Evolutionary conservation across 805 yeast species (phyloP).

Genomic region (Sugiyamaella floridensis): DNA sequence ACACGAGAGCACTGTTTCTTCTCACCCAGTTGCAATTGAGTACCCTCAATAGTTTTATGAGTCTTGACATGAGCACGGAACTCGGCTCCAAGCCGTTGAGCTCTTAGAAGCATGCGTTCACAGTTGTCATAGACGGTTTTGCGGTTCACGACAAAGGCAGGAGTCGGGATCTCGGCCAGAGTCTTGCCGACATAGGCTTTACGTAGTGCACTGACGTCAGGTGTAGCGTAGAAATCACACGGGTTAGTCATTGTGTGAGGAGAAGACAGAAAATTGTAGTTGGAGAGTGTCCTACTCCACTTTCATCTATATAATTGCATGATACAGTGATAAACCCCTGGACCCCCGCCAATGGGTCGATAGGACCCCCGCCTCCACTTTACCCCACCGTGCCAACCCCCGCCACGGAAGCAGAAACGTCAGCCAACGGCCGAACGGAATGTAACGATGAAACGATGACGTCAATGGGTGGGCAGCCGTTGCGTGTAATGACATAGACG

Average conservation of each 20-base stretch:
- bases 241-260: constrained; percentile 13
- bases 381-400: no score
- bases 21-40: constrained; percentile 44
- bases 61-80: constrained; percentile 75
- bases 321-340: not conserved
- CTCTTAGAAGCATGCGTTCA: constrained; percentile 42
- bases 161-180: constrained; percentile 49
- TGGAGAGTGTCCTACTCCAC: no score
- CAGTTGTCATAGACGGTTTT: constrained; percentile 39
- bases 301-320: not conserved
- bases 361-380: no score
- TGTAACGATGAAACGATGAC: no score
- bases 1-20: constrained; percentile 38
- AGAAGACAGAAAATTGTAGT: no score
- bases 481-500: no score
- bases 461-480: no score
- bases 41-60: constrained; percentile 60
- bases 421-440: no score
- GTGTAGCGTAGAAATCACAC: constrained; percentile 13
- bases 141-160: constrained; percentile 47
- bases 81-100: constrained; percentile 34
- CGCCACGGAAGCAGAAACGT: no score
- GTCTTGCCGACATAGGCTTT: constrained; percentile 37
- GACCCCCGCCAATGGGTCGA: not conserved
- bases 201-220: constrained; percentile 16